These are phyloP conservation scores for Lentinus polychrous DNA, from an alignment of 1,284 basidiomycete genomes.

Conservation along the genomic window DNA sequence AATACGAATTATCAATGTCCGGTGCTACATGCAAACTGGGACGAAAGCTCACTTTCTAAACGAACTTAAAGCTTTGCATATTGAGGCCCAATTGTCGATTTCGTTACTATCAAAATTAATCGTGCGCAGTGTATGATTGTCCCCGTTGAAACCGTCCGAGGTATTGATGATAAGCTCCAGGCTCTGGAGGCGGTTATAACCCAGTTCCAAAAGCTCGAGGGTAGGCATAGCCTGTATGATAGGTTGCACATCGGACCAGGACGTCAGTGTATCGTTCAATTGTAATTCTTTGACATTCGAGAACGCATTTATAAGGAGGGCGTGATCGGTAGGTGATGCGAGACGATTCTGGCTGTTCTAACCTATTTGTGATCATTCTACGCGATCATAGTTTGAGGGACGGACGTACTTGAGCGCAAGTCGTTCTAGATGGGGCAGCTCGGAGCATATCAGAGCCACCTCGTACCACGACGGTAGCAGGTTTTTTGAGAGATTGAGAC, in stretches of 20 bases:
- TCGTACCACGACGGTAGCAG: slow-evolving; percentile 70
- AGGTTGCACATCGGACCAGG: slow-evolving; percentile 62
- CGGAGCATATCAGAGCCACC: slow-evolving; percentile 57
- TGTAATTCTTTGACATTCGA: slow-evolving; percentile 56
- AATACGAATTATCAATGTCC: slow-evolving; percentile 11
- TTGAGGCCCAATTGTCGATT: slow-evolving; percentile 52
- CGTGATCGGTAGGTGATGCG: slow-evolving; percentile 23
- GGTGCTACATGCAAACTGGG: not conserved
- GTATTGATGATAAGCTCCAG: slow-evolving; percentile 24
- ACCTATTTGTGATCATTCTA: not conserved
- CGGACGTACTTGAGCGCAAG: slow-evolving; percentile 72
- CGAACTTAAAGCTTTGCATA: slow-evolving; percentile 38
- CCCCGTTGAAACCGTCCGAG: not conserved
- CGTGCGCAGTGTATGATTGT: slow-evolving; percentile 33
- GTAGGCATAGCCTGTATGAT: slow-evolving; percentile 52
- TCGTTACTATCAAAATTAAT: slow-evolving; percentile 77
- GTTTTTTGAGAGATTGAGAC: slow-evolving; percentile 79
- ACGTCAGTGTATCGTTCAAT: slow-evolving; percentile 66
- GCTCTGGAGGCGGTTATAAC: slow-evolving; percentile 58
- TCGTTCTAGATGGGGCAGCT: slow-evolving; percentile 57
- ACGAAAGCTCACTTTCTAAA: slow-evolving; percentile 28
- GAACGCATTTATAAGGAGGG: slow-evolving; percentile 41
- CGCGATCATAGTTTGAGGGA: slow-evolving; percentile 13
- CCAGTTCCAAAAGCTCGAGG: slow-evolving; percentile 66
- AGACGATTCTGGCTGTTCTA: slow-evolving; percentile 54